A percentile compares a stretch with the other conserved stretches of the same genome.
Conservation (phyloP, 371 early-diverging fungal genomes). For the Mortierella sp. region DNA sequence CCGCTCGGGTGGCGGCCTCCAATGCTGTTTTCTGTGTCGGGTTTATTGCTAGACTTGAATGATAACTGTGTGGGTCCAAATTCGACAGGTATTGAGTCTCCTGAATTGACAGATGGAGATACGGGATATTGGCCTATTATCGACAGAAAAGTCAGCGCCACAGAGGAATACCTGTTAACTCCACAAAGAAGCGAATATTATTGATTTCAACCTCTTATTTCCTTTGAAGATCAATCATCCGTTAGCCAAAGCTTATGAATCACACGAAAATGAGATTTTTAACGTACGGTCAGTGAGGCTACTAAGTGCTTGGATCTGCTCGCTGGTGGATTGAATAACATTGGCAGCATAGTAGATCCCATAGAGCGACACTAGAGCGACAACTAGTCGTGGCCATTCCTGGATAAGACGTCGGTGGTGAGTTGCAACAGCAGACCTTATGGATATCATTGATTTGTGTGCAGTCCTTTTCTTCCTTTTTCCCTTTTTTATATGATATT, state of each 20-base stretch:
- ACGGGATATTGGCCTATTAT: not conserved
- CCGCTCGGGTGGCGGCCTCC: not conserved
- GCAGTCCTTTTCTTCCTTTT: too few species aligned
- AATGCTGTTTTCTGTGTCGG: not conserved
- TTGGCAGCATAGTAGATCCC: constrained; percentile 39
- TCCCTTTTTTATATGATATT: too few species aligned
- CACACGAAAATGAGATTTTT: not conserved
- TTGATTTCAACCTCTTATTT: too few species aligned
- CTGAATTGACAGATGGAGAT: not conserved
- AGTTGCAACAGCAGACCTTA: not conserved
- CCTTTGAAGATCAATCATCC: too few species aligned
- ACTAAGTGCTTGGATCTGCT: constrained; percentile 32
- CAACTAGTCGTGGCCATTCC: constrained; percentile 44
- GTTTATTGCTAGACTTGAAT: constrained; percentile 3
- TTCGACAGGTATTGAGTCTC: not conserved
- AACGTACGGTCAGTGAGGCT: constrained; percentile 14
- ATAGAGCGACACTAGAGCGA: constrained; percentile 47
- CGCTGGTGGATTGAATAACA: constrained; percentile 18
- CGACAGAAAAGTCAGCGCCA: not conserved
- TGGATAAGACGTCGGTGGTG: constrained; percentile 16
- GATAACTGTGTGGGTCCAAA: constrained; percentile 3
- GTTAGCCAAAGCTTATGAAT: too few species aligned
- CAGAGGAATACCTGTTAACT: constrained; percentile 3
- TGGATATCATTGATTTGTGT: not conserved
- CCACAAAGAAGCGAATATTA: not conserved